Evolutionary conservation across 108 stramenopile genomes (phyloP), one percentile per base, ranked within the genome.

Genomic region (Aurantiochytrium sp.): DNA sequence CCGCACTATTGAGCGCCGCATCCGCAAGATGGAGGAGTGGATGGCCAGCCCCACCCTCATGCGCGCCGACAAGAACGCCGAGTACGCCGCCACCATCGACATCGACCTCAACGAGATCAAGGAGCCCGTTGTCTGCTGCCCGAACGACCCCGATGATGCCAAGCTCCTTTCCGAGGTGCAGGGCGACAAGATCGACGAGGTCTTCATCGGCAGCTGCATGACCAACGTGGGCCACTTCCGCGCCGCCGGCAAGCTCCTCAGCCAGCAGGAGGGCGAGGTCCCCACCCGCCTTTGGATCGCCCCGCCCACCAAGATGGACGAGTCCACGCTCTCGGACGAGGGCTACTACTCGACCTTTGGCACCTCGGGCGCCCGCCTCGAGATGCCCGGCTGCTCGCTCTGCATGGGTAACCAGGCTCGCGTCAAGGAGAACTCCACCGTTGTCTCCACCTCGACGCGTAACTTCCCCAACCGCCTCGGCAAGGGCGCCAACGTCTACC

Each of bases 391-490:
- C 59, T 97, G 97, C 93, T 93, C 93, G 68, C 93, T 97, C 86
- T 97, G 97, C 92, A 97, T 97, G 97, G 97, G 97, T 86, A 97
- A 97, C 91, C 97, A 97, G 92, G 97, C 97, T 36, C 96, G 97
- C 85, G 97, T 97, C 52, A 95, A 92, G 65, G 96, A 96, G 50
- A 93, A 95, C 55, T 95, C 94, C 85, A 96, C 96, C 10, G 95
- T 96, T 55, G 96, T 97, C 55, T 96, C 95, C 17, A 97, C 97
- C 85, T 95, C 95, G 65, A 97, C 97, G 21, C 92, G 97, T 50
- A 97, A 97, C 93, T 97, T 97, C 93, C 97, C 97, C 87, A 97
- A 97, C 92, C 95, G 97, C 86, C 91, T 97, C 53, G 97, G 97
- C 90, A 96, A 97, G 92, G 97, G 97, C 31, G 95, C 97, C 6